Conservation (phyloP, 352 stramenopile species). For the Pythium guiyangense region DNA sequence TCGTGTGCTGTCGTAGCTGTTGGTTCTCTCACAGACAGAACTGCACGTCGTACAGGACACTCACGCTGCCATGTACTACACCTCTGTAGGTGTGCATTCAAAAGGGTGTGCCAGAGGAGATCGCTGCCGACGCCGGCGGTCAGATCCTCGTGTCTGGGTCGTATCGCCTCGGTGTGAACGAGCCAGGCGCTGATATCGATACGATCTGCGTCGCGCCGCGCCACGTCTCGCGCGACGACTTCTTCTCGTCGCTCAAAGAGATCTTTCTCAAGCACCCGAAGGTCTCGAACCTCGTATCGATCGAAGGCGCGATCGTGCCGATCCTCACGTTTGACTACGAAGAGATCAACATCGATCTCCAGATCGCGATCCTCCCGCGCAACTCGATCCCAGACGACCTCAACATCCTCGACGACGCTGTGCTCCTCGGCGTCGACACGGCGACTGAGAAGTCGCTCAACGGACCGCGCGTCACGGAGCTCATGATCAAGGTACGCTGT, state of each 20-base stretch:
- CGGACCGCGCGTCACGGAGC: slow-evolving; percentile 86
- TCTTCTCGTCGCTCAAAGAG: slow-evolving; percentile 93
- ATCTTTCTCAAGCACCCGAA: slow-evolving; percentile 92
- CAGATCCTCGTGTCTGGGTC: slow-evolving; percentile 89
- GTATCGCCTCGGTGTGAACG: slow-evolving; percentile 96
- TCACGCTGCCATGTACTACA: not conserved
- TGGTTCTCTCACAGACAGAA: not conserved
- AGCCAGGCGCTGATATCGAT: slow-evolving; percentile 97
- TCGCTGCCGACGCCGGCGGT: slow-evolving; percentile 77
- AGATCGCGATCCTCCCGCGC: slow-evolving; percentile 94
- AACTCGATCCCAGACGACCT: slow-evolving; percentile 88
- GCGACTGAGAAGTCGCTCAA: slow-evolving; percentile 89
- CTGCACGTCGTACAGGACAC: not conserved
- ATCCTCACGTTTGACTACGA: slow-evolving; percentile 99
- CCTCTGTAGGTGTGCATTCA: slow-evolving; percentile 51
- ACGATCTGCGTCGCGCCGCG: slow-evolving; percentile 96
- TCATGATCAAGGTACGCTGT: slow-evolving; percentile 81
- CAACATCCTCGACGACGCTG: slow-evolving; percentile 89
- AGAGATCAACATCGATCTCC: slow-evolving; percentile 98
- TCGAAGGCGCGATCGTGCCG: slow-evolving; percentile 92
- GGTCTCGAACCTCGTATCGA: slow-evolving; percentile 85
- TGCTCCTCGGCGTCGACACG: slow-evolving; percentile 83
- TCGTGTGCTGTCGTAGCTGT: not conserved
- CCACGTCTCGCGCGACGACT: slow-evolving; percentile 94
- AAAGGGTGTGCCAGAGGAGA: slow-evolving; percentile 83